Percentiles rank a stretch among this genome's conserved stretches.
phyloP scores from a whole-genome alignment of 2,329 filamentous ascomycete genomes.

The Cytospora chrysosperma region DNA sequence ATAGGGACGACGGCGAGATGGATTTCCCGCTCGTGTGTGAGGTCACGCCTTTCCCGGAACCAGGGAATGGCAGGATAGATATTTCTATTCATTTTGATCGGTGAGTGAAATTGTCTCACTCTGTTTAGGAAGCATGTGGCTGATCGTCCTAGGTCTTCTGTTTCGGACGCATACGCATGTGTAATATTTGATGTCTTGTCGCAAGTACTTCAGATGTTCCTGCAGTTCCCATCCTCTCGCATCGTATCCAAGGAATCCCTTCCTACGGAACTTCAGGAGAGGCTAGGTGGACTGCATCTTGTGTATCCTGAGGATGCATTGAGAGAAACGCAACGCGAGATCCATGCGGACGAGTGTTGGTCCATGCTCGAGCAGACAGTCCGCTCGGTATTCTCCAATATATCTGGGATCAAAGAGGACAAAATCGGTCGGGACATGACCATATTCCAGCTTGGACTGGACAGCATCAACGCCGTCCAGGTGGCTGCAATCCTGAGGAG shows the following conservation, averaged over 20 bases:
- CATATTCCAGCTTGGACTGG: conserved; percentile 84
- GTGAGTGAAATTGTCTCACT: conserved; percentile 32
- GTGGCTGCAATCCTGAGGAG: conserved; percentile 67
- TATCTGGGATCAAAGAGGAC: conserved; percentile 52
- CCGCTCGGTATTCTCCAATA: conserved; percentile 53
- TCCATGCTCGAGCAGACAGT: conserved; percentile 51
- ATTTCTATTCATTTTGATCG: conserved; percentile 64
- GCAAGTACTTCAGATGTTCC: conserved; percentile 6
- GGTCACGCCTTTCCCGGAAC: conserved; percentile 52
- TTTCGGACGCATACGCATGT: conserved; percentile 11
- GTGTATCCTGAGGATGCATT: not conserved
- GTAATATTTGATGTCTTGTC: conserved; percentile 21
- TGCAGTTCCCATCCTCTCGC: conserved; percentile 21
- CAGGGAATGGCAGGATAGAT: conserved; percentile 49
- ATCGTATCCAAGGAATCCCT: conserved; percentile 1
- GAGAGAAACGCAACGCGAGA: not conserved
- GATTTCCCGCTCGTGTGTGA: conserved; percentile 78
- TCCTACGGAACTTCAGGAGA: conserved; percentile 6
- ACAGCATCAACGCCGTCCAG: conserved; percentile 86
- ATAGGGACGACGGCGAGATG: conserved; percentile 62
- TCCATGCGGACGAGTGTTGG: conserved; percentile 40
- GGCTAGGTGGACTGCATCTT: conserved; percentile 12
- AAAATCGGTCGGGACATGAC: conserved; percentile 62
- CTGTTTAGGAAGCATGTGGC: not conserved
- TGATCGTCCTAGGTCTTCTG: conserved; percentile 22